Percentiles rank a stretch among this genome's conserved stretches.
Evolutionary conservation across 2,329 filamentous ascomycete species (phyloP).

Genomic region (Colletotrichum sp.): DNA sequence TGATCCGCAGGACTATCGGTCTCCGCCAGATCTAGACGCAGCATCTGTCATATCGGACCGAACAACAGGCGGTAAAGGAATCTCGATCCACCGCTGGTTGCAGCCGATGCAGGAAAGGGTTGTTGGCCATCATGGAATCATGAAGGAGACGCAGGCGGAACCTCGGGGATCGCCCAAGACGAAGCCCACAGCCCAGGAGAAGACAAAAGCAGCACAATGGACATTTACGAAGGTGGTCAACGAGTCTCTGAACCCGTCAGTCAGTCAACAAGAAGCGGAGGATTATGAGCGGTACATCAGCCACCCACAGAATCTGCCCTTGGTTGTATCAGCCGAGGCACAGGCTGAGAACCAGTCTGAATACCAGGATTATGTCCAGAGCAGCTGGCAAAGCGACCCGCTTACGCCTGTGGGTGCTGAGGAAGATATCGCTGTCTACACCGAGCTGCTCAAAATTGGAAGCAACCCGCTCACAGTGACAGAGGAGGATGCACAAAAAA

Average conservation of each 20-base stretch:
- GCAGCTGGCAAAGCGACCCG: constrained; percentile 66
- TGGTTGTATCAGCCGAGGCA: constrained; percentile 75
- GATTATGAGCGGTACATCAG: constrained; percentile 90
- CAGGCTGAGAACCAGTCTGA: constrained; percentile 68
- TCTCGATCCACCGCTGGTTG: constrained; percentile 67
- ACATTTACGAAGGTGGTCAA: constrained; percentile 86
- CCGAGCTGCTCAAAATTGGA: constrained; percentile 75
- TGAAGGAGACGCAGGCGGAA: constrained; percentile 52
- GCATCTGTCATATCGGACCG: constrained; percentile 6
- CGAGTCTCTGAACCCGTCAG: constrained; percentile 84
- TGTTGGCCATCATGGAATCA: constrained; percentile 52
- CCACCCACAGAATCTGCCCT: constrained; percentile 86
- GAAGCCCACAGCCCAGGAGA: constrained; percentile 70
- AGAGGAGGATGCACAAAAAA: constrained; percentile 86
- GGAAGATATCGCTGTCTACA: constrained; percentile 75
- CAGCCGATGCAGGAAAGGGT: constrained; percentile 41
- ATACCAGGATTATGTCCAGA: constrained; percentile 81
- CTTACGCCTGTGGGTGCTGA: constrained; percentile 54
- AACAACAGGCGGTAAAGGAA: constrained; percentile 36
- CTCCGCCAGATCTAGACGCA: constrained; percentile 32
- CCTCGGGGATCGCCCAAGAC: constrained; percentile 38
- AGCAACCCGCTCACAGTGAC: constrained; percentile 88
- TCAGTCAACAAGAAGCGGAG: constrained; percentile 76
- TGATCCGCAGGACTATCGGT: constrained; percentile 55
- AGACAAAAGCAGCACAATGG: constrained; percentile 84